These are phyloP conservation scores for Neurospora terricola DNA, from an alignment of 495 filamentous ascomycete genomes.

Conservation along the genomic window DNA sequence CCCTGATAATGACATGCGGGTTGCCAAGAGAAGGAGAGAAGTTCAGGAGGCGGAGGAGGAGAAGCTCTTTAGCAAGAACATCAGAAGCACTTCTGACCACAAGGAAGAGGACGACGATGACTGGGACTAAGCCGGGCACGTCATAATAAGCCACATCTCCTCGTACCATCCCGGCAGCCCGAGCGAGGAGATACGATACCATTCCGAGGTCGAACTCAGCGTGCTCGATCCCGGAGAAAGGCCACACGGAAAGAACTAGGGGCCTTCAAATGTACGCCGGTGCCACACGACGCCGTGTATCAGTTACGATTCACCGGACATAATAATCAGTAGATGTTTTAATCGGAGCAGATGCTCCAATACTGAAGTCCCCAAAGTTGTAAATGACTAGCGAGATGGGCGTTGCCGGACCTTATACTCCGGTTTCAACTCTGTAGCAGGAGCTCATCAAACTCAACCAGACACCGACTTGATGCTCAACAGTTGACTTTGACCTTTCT, in stretches of 20 bases:
- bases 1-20: constrained; percentile 62
- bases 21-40: constrained; percentile 52
- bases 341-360: neutral
- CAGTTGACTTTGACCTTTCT: neutral
- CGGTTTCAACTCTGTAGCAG: neutral
- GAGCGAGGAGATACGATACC: neutral
- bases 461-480: neutral
- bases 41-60: constrained; percentile 49
- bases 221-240: neutral
- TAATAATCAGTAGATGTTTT: neutral
- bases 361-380: neutral
- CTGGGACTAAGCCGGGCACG: constrained; percentile 51
- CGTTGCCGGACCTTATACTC: neutral
- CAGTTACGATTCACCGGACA: neutral
- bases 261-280: neutral
- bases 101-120: constrained; percentile 63
- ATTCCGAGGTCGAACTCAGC: neutral
- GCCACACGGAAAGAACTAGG: neutral
- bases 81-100: constrained; percentile 30
- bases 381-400: neutral
- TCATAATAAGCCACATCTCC: neutral
- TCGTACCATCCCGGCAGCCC: neutral
- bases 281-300: neutral
- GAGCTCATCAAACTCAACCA: neutral
- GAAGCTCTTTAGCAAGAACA: constrained; percentile 32